These are phyloP conservation scores for Purpureocillium takamizusanense DNA, from an alignment of 2,329 filamentous ascomycete genomes.

Conservation along the genomic window DNA sequence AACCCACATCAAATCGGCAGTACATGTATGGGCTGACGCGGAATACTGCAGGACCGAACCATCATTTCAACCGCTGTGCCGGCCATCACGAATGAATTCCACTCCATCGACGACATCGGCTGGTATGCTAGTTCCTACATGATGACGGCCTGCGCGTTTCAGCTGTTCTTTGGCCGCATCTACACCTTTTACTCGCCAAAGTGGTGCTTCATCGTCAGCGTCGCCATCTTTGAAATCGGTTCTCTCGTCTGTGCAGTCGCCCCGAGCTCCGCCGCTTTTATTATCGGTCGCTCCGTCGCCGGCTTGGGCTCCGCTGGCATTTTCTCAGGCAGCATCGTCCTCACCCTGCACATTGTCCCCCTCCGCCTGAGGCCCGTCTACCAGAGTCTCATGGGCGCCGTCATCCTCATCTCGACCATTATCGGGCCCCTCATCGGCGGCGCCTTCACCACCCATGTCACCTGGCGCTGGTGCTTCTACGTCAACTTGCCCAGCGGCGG, in stretches of 20 bases:
- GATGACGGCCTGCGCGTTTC: slow-evolving; percentile 29
- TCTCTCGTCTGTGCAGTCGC: slow-evolving; percentile 29
- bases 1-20: too few species aligned
- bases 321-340: slow-evolving; percentile 33
- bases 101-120: slow-evolving; percentile 35
- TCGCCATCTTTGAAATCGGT: slow-evolving; percentile 33
- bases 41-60: too few species aligned
- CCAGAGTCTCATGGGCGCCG: slow-evolving; percentile 26
- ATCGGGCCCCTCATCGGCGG: slow-evolving; percentile 24
- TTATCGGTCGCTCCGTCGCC: slow-evolving; percentile 24
- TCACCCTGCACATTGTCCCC: slow-evolving; percentile 30
- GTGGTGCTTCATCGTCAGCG: slow-evolving; percentile 25
- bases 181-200: slow-evolving; percentile 37
- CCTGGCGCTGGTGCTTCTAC: slow-evolving; percentile 32
- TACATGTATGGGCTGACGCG: too few species aligned
- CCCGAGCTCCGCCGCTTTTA: slow-evolving; percentile 21
- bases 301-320: slow-evolving; percentile 33
- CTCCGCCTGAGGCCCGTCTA: slow-evolving; percentile 23
- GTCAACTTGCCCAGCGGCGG: slow-evolving; percentile 30
- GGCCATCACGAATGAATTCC: slow-evolving; percentile 31
- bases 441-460: slow-evolving; percentile 23
- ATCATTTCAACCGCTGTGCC: slow-evolving; percentile 36
- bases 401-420: slow-evolving; percentile 36
- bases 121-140: slow-evolving; percentile 40
- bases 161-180: slow-evolving; percentile 30